Percentiles rank a stretch among this genome's conserved stretches.
These are phyloP conservation scores for Platanus orientalis DNA, from an alignment of 164 flowering plant genomes.

Conservation along the genomic window DNA sequence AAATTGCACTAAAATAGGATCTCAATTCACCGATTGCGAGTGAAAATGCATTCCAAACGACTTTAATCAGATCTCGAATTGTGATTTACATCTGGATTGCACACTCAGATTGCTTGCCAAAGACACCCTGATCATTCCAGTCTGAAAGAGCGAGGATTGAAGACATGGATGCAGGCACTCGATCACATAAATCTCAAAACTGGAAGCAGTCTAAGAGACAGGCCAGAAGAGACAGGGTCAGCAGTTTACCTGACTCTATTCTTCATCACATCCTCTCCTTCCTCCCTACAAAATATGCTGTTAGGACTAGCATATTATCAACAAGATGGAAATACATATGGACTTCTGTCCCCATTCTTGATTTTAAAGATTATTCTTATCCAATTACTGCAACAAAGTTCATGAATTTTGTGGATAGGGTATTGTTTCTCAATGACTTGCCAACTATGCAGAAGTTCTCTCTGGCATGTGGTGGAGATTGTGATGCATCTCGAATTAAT, in stretches of 20 bases:
- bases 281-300: neutral
- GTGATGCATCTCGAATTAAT: neutral
- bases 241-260: neutral
- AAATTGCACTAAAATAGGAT: too few species aligned
- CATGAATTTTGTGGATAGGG: neutral
- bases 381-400: too few species aligned
- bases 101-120: too few species aligned
- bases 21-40: too few species aligned
- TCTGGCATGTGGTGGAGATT: neutral
- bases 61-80: too few species aligned
- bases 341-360: neutral
- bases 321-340: neutral
- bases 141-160: too few species aligned
- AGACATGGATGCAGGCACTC: too few species aligned
- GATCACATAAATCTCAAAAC: too few species aligned
- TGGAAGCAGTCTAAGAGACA: too few species aligned
- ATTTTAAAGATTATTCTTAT: neutral
- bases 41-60: too few species aligned
- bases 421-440: neutral
- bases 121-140: too few species aligned
- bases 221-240: neutral
- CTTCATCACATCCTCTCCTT: neutral
- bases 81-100: too few species aligned
- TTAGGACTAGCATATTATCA: neutral
- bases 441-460: neutral